Evolutionary conservation across 2,329 filamentous ascomycete genomes (phyloP), one percentile per base, ranked within the genome.

Genomic region (Beauveria rudraprayagi): DNA sequence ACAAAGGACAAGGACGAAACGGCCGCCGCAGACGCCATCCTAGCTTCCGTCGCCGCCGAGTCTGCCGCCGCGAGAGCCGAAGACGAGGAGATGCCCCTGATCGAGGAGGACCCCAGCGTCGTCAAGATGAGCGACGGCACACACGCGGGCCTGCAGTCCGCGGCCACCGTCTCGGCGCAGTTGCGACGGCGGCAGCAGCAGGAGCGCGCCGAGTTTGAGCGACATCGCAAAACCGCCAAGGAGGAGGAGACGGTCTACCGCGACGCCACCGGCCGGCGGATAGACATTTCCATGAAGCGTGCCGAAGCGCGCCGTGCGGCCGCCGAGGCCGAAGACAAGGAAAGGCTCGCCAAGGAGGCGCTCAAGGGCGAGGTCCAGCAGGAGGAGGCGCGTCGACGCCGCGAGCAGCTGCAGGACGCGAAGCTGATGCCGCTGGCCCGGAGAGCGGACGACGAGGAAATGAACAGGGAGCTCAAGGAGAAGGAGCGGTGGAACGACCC

Each of bases 401-500:
- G 81, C 63, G 85, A 89, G 73, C 77, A 84, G 66, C 76, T 99
- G 9, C 82, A 89, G 62, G 91, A 97, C 56, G 93, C 92, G 1
- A 90, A 87, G 71, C 83, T 89, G 62, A 88, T 97, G 86, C 83
- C 84, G 0, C 75, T 99, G 56, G 91, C 92, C 22, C 78, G 94
- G 60, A 83, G 83, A 48, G 87, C 83, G n/a, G 92, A 97, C 69
- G 95, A 99, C 69, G 86, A 83, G 66, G 87, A 89, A 56, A 79
- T 99, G 79, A 99, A 99, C 67, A 81, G 83, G 41, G 91, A 96
- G 72, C 70, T 97, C 67, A 92, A 85, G 76, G 86, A 85, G 61
- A 77, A 83, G 68, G 82, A 87, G 62, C 79, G 93, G 66, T 99
- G 95, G 95, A 93, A 96, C 71, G 94, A 99, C 76, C 94, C 94